Evolutionary conservation across 2,329 filamentous ascomycete genomes (phyloP).

Genomic region (Fusarium sp.): DNA sequence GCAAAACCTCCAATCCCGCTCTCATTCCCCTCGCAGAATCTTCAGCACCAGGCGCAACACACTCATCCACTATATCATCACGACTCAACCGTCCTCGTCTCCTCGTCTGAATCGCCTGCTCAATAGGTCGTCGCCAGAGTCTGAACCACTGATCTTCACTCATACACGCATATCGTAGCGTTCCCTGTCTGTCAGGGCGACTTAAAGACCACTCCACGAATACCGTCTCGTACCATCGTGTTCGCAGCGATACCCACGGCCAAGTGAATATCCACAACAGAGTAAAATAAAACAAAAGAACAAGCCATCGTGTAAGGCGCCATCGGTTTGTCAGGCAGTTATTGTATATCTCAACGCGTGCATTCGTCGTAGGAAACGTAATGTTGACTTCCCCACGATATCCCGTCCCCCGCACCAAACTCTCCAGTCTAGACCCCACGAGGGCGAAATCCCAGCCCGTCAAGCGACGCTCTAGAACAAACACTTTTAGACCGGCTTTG

Average conservation of each 20-base stretch:
- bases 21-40: conserved; percentile 59
- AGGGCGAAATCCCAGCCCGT: conserved; percentile 69
- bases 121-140: conserved; percentile 71
- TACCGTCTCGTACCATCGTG: conserved; percentile 74
- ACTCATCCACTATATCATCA: conserved; percentile 63
- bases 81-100: conserved; percentile 67
- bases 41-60: conserved; percentile 51
- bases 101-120: conserved; percentile 68
- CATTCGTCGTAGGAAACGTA: conserved; percentile 68
- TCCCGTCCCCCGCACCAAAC: conserved; percentile 71
- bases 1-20: conserved; percentile 63
- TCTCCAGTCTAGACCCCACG: conserved; percentile 64
- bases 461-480: conserved; percentile 64
- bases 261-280: conserved; percentile 77
- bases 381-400: conserved; percentile 73
- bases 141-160: conserved; percentile 71
- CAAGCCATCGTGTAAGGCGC: conserved; percentile 72
- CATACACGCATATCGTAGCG: conserved; percentile 63
- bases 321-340: conserved; percentile 71
- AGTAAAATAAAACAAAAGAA: conserved; percentile 73
- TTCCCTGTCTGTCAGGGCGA: conserved; percentile 45
- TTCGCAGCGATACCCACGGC: conserved; percentile 76
- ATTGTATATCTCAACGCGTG: conserved; percentile 72
- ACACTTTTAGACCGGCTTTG: conserved; percentile 66
- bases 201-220: conserved; percentile 66